These are phyloP conservation scores for Nemophila menziesii DNA, from an alignment of 257 asterid species.

Conservation along the genomic window DNA sequence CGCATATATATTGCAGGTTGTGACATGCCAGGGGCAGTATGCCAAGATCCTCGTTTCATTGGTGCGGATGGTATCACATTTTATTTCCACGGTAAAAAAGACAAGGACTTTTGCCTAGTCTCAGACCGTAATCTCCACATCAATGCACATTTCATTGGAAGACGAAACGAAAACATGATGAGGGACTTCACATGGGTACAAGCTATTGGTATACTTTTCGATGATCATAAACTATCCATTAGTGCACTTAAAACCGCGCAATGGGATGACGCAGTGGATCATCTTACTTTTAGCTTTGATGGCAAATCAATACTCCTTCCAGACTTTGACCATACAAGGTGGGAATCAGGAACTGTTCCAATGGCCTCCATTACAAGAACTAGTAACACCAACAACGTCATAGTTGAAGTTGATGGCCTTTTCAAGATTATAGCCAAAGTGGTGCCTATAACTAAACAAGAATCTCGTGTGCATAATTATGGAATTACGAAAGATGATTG, in stretches of 20 bases:
- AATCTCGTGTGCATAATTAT: conserved; percentile 13
- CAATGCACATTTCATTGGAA: conserved; percentile 19
- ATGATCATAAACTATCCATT: conserved; percentile 3
- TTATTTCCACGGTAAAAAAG: conserved; percentile 11
- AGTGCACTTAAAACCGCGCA: conserved; percentile 1
- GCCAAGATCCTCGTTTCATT: conserved; percentile 9
- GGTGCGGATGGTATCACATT: conserved; percentile 16
- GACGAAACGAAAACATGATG: conserved; percentile 3
- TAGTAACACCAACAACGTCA: conserved; percentile 7
- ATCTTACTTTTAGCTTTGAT: conserved; percentile 1
- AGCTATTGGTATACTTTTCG: conserved; percentile 12
- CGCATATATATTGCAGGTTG: background rate
- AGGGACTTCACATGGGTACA: conserved; percentile 18
- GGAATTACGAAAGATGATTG: conserved; percentile 12
- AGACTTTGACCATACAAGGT: conserved; percentile 4
- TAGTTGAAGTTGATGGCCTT: conserved; percentile 10
- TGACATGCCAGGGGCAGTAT: conserved; percentile 14
- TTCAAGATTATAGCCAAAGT: conserved; percentile 10
- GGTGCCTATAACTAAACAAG: conserved; percentile 16
- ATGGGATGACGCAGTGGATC: conserved; percentile 13
- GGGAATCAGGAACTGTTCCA: conserved; percentile 8
- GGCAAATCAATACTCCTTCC: background rate
- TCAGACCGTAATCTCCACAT: conserved; percentile 8
- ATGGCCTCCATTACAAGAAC: conserved; percentile 3
- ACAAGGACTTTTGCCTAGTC: conserved; percentile 9